Base-by-base conservation (phyloP, 2,329 filamentous ascomycete species). In the Sporothrix schenckii region DNA sequence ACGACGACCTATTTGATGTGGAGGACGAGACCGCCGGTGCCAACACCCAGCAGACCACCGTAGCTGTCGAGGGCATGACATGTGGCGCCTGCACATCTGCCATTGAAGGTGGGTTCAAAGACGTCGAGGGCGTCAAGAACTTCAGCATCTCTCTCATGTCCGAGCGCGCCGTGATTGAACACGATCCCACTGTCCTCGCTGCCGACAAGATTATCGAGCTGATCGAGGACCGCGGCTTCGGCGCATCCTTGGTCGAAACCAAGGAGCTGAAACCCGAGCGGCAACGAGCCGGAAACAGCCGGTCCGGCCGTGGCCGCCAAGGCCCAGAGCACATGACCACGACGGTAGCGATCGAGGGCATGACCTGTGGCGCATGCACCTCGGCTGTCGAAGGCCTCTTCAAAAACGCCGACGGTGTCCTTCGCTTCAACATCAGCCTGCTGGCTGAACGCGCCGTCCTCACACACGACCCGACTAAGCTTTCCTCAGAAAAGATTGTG, bases 361-460 rank as follows among this genome's bases (percentile, higher is more conserved):
- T 99, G 95, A 99, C 95, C 1, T 98, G 95, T 78, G 94, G 94
- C 27, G 93, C 95, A 54, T 99, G 95, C 80, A 98, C 95, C 0
- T 94, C 94, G 1, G 93, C 94, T 6, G 89, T 98, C 1, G 92
- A 97, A 77, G 86, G 88, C 66, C 93, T 91, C 3, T 95, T 99
- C 80, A 87, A 88, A 74, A 87, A 86, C 73, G 80, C 94, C 1
- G 88, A 91, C 11, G 95, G 95, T 27, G 80, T 98, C 19, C 78
- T 93, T 70, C 92, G 93, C 74, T 97, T 98, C 83, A 97, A 97
- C 77, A 96, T 99, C 79, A 97, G 93, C 80, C 83, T 99, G 74
- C 85, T 98, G 44, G 96, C 95, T 4, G 95, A 98, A 79, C 89
- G 94, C 72, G 94, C 94, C 4, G 91, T 97, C 52, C 88, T 97